Evolutionary conservation across 805 yeast genomes (phyloP), one percentile per base, ranked within the genome.

Genomic region (Candida verbasci): DNA sequence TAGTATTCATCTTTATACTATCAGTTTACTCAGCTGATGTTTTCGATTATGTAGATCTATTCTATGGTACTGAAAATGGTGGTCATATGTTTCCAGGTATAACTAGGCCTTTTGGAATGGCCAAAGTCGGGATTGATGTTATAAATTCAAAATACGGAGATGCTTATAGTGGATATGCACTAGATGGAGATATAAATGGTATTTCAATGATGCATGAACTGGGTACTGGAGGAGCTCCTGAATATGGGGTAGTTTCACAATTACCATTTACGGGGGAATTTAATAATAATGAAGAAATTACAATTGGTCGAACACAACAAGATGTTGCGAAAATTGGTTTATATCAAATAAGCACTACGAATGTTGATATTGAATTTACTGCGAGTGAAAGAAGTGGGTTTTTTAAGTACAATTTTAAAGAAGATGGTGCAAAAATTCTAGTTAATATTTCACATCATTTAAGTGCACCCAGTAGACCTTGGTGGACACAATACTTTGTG

Each of bases 191-290:
- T 7, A 44, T 62, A n/a, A 41, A 48, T 23, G 66, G 61, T 6
- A 45, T 62, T 24, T 57, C 65, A 1, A 53, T 60, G 61, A 52
- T 62, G 58, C 69, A 62, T 42, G 66, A 59, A 32, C 50, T 57
- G 3, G 69, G 69, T 4, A 60, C 64, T 3, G 69, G 68, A n/a
- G 66, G 66, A 3, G 55, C 65, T 4, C 65, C 67, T 1, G 52
- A 56, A 26, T 60, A 60, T 34, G 64, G 66, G 10, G 55, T 58
- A 8, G 60, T 56, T 9, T 44, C 61, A 2, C 64, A 58, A 37
- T 37, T 60, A 14, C 62, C 64, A 3, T 46, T 48, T 16, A 25
- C 46, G 6, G 53, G 50, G 9, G 37, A 38, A 1, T 36, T 48
- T 26, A 48, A 51, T 35, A 31, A 34, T 16, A 20, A 42, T 2